These are phyloP conservation scores for Fusarium setosum DNA, from an alignment of 2,329 filamentous ascomycete genomes.

Conservation along the genomic window DNA sequence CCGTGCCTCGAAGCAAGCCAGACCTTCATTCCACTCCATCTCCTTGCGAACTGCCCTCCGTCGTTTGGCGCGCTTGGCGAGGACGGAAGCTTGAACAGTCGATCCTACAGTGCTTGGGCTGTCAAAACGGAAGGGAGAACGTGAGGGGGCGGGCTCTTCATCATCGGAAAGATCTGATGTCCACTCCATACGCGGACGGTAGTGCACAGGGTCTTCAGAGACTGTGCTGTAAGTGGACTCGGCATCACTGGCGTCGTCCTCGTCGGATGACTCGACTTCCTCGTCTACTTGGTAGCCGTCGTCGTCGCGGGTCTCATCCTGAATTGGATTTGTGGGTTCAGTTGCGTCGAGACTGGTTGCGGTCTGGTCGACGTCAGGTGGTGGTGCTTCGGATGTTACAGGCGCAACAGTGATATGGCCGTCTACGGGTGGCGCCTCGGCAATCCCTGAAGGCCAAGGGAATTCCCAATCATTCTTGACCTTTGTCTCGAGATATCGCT, in stretches of 20 bases:
- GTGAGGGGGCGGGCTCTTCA: constrained; percentile 50
- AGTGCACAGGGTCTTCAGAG: constrained; percentile 65
- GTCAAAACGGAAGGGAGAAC: constrained; percentile 64
- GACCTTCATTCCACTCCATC: constrained; percentile 81
- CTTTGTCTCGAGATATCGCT: constrained; percentile 63
- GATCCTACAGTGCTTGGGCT: constrained; percentile 59
- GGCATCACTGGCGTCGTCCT: constrained; percentile 46
- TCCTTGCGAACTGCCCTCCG: constrained; percentile 71
- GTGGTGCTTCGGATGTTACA: constrained; percentile 10
- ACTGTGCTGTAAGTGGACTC: constrained; percentile 68
- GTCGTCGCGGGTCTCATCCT: constrained; percentile 50
- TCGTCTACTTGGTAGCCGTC: constrained; percentile 52
- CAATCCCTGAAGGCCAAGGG: constrained; percentile 59
- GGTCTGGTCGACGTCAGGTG: constrained; percentile 4
- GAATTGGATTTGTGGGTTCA: constrained; percentile 31
- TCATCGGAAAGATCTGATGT: constrained; percentile 67
- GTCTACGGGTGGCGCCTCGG: constrained; percentile 18
- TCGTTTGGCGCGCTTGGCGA: constrained; percentile 65
- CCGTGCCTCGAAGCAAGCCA: constrained; percentile 87
- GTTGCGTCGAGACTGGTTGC: constrained; percentile 17
- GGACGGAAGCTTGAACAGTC: constrained; percentile 53
- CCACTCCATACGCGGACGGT: constrained; percentile 65
- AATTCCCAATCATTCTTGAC: constrained; percentile 72
- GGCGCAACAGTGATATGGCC: constrained; percentile 7
- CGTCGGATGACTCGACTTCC: constrained; percentile 53